These are phyloP conservation scores for Anastatica hierochuntica DNA, from an alignment of 345 rosid genomes.

Conservation along the genomic window DNA sequence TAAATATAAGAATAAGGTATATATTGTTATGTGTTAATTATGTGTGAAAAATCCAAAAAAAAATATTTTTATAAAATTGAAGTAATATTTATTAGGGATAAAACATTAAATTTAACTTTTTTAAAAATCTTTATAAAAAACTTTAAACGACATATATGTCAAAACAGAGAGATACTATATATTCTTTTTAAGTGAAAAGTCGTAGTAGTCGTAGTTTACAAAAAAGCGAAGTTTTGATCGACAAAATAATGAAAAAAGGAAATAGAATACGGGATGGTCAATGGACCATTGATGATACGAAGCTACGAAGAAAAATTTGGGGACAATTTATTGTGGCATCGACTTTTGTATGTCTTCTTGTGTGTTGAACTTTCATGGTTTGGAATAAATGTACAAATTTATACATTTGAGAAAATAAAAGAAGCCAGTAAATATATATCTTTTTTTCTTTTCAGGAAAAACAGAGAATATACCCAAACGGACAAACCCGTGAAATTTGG, in stretches of 20 bases:
- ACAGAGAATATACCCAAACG: neutral
- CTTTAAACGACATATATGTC: too few relatives aligned
- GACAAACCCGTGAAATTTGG: slow-evolving; percentile 13
- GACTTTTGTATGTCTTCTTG: neutral
- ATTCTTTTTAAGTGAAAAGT: too few relatives aligned
- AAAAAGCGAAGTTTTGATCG: slow-evolving; percentile 1
- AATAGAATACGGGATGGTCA: slow-evolving; percentile 8
- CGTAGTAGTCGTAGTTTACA: too few relatives aligned
- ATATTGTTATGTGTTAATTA: too few relatives aligned
- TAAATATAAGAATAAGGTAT: too few relatives aligned
- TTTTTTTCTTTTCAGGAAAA: neutral
- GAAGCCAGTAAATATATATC: neutral
- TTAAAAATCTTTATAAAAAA: too few relatives aligned
- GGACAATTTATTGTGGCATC: slow-evolving; percentile 18
- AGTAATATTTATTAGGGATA: too few relatives aligned
- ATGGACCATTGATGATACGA: slow-evolving; percentile 13
- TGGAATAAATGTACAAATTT: neutral
- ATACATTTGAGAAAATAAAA: neutral
- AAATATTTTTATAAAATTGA: too few relatives aligned
- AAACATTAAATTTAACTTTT: too few relatives aligned
- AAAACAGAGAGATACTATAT: too few relatives aligned
- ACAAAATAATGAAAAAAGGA: slow-evolving; percentile 11
- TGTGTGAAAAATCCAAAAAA: too few relatives aligned
- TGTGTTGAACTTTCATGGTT: neutral
- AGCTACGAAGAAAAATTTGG: too few relatives aligned